Conservation (phyloP, 225 moss, liverwort and hornwort species). For the Rhytidiadelphus loreus region DNA sequence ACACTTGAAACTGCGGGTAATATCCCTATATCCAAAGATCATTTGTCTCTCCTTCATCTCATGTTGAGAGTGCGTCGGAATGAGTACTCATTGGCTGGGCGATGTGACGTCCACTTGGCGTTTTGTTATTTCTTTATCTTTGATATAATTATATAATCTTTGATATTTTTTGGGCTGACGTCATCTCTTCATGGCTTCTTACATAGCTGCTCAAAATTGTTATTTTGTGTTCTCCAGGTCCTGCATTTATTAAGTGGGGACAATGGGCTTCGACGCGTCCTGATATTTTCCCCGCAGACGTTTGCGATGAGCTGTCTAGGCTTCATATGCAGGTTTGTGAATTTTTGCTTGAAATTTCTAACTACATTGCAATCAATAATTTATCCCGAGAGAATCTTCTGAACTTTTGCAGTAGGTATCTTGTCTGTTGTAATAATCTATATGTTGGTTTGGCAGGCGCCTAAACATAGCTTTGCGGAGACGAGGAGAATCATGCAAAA, state of each 20-base stretch:
- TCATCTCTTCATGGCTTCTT: background rate
- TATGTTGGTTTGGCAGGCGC: slow-evolving; percentile 42
- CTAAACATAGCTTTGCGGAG: slow-evolving; percentile 72
- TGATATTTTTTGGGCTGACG: background rate
- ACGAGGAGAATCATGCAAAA: slow-evolving; percentile 65
- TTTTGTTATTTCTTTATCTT: background rate
- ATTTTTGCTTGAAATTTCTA: background rate
- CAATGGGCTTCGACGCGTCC: slow-evolving; percentile 97
- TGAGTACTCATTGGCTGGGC: background rate
- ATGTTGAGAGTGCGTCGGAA: background rate
- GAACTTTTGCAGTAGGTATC: background rate
- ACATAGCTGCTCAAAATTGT: background rate
- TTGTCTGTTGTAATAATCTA: background rate
- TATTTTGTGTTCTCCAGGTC: slow-evolving; percentile 32
- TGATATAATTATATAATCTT: background rate
- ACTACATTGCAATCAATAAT: background rate
- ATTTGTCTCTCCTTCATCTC: background rate
- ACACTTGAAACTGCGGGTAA: slow-evolving; percentile 73
- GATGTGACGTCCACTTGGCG: background rate
- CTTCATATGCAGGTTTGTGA: slow-evolving; percentile 78
- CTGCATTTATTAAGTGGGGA: slow-evolving; percentile 98
- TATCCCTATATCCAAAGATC: background rate
- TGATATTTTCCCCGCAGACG: slow-evolving; percentile 74
- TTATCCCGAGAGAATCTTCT: background rate
- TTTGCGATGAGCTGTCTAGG: slow-evolving; percentile 72